Percentiles rank a stretch among this genome's conserved stretches.
phyloP scores from a whole-genome alignment of 1,139 yeast genomes.

The Citeromyces hawaiiensis region DNA sequence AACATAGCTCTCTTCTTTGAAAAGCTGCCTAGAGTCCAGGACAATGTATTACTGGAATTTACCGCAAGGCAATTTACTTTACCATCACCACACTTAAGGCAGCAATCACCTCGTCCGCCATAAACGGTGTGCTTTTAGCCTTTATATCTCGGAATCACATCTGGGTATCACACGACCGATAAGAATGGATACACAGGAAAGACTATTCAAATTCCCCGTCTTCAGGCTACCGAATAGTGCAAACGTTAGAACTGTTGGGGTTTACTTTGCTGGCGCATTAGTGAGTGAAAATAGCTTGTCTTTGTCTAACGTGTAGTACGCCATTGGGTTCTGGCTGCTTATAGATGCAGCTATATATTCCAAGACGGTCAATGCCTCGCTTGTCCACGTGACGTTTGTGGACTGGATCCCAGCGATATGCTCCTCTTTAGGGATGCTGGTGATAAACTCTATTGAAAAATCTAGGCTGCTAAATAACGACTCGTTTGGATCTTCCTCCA shows the following conservation, averaged over 20 bases:
- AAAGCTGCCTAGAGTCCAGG: too few relatives aligned
- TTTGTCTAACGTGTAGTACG: constrained; percentile 24
- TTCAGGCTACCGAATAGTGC: constrained; percentile 56
- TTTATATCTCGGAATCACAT: not conserved
- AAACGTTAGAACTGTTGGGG: constrained; percentile 61
- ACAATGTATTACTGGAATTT: too few relatives aligned
- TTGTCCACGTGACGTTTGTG: constrained; percentile 75
- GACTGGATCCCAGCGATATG: constrained; percentile 95
- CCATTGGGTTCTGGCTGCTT: constrained; percentile 83
- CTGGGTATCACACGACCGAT: not conserved
- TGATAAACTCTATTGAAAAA: constrained; percentile 87
- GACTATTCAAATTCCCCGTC: constrained; percentile 40
- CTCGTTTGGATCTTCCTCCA: constrained; percentile 37
- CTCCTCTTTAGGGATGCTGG: constrained; percentile 80
- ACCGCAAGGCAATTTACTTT: too few relatives aligned
- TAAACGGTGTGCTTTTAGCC: too few relatives aligned
- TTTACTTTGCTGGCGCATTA: constrained; percentile 60
- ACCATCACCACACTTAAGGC: too few relatives aligned
- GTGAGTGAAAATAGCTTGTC: constrained; percentile 10
- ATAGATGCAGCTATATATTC: constrained; percentile 83
- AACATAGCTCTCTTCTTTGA: too few relatives aligned
- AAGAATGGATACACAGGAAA: constrained; percentile 3
- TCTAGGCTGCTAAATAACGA: constrained; percentile 50
- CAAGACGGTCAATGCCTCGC: constrained; percentile 72
- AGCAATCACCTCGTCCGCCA: too few relatives aligned